phyloP scores from a whole-genome alignment of 1,284 basidiomycete species.

The Leccinum subrobustum region DNA sequence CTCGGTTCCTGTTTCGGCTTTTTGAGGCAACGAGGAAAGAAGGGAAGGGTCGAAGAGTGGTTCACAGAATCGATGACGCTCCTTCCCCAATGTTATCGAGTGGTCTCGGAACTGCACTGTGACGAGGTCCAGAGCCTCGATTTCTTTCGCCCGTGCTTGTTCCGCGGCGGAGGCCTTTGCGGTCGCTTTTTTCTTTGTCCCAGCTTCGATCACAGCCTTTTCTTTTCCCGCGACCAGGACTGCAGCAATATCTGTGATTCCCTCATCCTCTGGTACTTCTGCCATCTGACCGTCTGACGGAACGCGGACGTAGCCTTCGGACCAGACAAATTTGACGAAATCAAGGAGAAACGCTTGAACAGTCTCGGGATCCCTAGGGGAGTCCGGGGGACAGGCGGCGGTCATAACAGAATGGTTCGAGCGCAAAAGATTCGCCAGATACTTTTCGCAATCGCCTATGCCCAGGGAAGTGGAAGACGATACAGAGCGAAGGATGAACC shows the following conservation, averaged over 20 bases:
- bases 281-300: constrained; percentile 70
- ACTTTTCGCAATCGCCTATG: constrained; percentile 69
- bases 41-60: constrained; percentile 79
- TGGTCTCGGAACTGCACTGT: constrained; percentile 71
- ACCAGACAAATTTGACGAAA: constrained; percentile 59
- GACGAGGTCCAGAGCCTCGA: constrained; percentile 78
- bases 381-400: constrained; percentile 55
- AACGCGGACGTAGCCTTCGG: constrained; percentile 63
- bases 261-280: constrained; percentile 72
- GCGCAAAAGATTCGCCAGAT: constrained; percentile 71
- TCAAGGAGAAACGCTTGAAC: constrained; percentile 52
- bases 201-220: constrained; percentile 77
- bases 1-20: constrained; percentile 12
- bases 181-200: constrained; percentile 73
- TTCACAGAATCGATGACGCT: constrained; percentile 88
- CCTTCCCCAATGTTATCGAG: constrained; percentile 79
- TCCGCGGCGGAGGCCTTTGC: constrained; percentile 78
- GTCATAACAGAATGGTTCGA: constrained; percentile 64
- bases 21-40: constrained; percentile 37
- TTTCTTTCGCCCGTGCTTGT: constrained; percentile 74
- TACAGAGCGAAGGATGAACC: constrained; percentile 61
- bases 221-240: constrained; percentile 80
- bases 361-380: constrained; percentile 44
- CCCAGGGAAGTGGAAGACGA: constrained; percentile 67
- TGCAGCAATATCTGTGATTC: constrained; percentile 81